These are phyloP conservation scores for Chlamydomonas schloesseri DNA, from an alignment of 139 green algal genomes.

Conservation along the genomic window DNA sequence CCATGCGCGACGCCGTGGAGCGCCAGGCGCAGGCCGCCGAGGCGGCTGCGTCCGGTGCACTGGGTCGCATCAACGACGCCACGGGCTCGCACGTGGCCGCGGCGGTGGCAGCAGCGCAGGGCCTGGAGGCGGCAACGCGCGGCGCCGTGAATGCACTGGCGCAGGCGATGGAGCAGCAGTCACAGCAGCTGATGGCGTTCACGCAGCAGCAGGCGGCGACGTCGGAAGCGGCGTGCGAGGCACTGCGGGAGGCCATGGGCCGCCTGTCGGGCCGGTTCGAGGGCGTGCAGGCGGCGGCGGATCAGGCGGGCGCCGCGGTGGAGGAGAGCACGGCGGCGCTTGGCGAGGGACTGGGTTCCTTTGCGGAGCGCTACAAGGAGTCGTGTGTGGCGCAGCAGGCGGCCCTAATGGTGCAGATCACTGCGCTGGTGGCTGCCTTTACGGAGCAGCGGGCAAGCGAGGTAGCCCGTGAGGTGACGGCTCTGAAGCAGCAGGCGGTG, in stretches of 20 bases:
- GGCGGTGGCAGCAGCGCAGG: constrained; percentile 10
- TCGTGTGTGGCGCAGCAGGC: constrained; percentile 44
- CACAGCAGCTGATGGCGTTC: constrained; percentile 53
- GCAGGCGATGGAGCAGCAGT: constrained; percentile 43
- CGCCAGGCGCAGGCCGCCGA: not conserved
- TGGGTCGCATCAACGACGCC: not conserved
- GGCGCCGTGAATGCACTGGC: constrained; percentile 44
- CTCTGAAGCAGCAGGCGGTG: constrained; percentile 26
- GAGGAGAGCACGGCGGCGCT: not conserved
- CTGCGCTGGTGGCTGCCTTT: constrained; percentile 50
- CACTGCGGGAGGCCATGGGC: constrained; percentile 7
- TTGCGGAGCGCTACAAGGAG: constrained; percentile 41
- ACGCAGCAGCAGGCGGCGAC: constrained; percentile 40
- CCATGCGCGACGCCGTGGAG: constrained; percentile 13
- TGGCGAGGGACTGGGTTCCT: not conserved
- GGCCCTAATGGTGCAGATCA: constrained; percentile 45
- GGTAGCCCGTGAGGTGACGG: constrained; percentile 39
- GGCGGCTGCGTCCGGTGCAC: not conserved
- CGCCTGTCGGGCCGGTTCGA: not conserved
- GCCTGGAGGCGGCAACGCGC: not conserved
- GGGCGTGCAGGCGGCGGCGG: not conserved
- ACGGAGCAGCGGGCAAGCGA: constrained; percentile 25
- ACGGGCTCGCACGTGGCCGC: not conserved
- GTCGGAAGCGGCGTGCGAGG: not conserved
- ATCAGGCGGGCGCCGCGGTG: not conserved